Conservation (phyloP, 2,329 filamentous ascomycete genomes). For the Penicillium palitans region DNA sequence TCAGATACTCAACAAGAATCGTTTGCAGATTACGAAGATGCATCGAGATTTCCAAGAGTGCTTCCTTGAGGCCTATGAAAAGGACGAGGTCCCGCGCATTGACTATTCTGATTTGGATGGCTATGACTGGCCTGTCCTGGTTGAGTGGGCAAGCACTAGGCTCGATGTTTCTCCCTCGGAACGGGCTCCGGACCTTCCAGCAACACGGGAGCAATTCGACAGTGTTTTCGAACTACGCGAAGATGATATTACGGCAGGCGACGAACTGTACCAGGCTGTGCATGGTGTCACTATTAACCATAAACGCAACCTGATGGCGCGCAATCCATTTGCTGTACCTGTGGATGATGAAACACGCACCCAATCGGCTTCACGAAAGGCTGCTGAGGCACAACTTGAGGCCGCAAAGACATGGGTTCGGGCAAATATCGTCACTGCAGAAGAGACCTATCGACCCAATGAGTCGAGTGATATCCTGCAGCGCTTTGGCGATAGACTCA, state of each 20-base stretch:
- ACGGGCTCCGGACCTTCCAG: slow-evolving; percentile 45
- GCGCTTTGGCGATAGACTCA: slow-evolving; percentile 34
- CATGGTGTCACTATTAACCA: slow-evolving; percentile 33
- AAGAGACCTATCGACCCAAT: slow-evolving; percentile 42
- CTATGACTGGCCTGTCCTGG: slow-evolving; percentile 50
- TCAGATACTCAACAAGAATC: slow-evolving; percentile 41
- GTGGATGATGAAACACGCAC: slow-evolving; percentile 14
- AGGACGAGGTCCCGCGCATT: slow-evolving; percentile 45
- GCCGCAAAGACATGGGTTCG: slow-evolving; percentile 51
- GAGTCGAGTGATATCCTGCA: slow-evolving; percentile 39
- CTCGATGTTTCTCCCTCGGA: slow-evolving; percentile 42
- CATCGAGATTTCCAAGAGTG: slow-evolving; percentile 49
- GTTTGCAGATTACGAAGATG: slow-evolving; percentile 45
- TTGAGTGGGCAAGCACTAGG: slow-evolving; percentile 48
- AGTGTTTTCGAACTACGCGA: slow-evolving; percentile 44
- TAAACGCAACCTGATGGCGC: slow-evolving; percentile 37
- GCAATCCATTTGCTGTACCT: slow-evolving; percentile 38
- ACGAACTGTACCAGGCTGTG: slow-evolving; percentile 39
- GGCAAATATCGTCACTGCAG: slow-evolving; percentile 48
- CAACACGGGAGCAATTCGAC: slow-evolving; percentile 44
- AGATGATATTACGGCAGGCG: slow-evolving; percentile 32
- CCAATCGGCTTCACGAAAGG: slow-evolving; percentile 14
- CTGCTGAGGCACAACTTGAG: slow-evolving; percentile 32
- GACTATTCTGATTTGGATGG: slow-evolving; percentile 45
- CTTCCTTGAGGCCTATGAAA: slow-evolving; percentile 48